Evolutionary conservation across 2,329 filamentous ascomycete genomes (phyloP), one percentile per base, ranked within the genome.

Genomic region (Scolecobasidium constrictum): DNA sequence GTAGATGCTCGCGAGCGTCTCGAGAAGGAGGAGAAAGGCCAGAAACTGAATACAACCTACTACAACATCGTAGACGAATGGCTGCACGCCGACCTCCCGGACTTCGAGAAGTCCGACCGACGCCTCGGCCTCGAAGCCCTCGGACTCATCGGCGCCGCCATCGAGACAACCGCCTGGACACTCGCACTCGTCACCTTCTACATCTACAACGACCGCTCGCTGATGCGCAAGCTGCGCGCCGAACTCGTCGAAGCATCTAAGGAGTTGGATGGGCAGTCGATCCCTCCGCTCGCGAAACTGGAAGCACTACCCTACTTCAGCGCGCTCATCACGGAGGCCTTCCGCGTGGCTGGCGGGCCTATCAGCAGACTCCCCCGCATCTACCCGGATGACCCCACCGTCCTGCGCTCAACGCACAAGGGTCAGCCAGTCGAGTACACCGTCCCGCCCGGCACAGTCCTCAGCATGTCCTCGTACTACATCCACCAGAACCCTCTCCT

Each of bases 51-150:
- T n/a, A n/a, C 16, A 42, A 43, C 7, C 9, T 11, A 12, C 13
- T 12, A 43, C 6, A 45, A 18, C 26, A 33, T 46, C 41, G 20
- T 46, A 19, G 13, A 37, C 16, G 28, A 46, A 17, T 19, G 38
- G 33, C 26, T 44, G 12, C 6, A 37, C 9, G 18, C 13, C 41
- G 20, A 38, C 23, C 39, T 52, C n/a, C 49, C 48, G 3, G 26
- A 39, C 13, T 18, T 42, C 21, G 51, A 55, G 18, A 50, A 48
- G 34, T 19, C 38, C 21, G 37, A 44, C 1, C 20, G 28, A 11
- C 57, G 60, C 1, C 56, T 64, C 18, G 52, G 52, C 15, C 59
- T 61, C 36, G 61, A 63, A 50, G 60, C 57, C 5, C 52, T 57
- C 19, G 60, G 58, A 22, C 52, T 63, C 21, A 47, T 63, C 11